Evolutionary conservation across 495 filamentous ascomycete species (phyloP).

Genomic region (Neohortaea acidophila): DNA sequence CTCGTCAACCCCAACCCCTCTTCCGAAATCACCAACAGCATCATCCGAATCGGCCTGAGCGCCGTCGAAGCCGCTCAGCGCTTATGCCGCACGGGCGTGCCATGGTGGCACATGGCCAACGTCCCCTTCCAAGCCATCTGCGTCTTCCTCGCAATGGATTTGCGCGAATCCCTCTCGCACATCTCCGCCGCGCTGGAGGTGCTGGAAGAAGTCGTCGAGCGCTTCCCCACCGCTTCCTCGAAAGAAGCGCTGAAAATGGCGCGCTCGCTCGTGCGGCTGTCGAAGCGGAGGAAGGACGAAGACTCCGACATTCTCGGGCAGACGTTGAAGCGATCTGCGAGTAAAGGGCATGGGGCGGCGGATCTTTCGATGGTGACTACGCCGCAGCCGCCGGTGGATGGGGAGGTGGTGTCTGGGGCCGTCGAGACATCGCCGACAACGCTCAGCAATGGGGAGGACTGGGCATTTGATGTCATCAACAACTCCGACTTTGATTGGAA

Average conservation of each 20-base stretch:
- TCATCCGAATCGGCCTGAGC: conserved; percentile 15
- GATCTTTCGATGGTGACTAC: background rate
- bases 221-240: conserved; percentile 31
- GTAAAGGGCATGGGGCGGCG: background rate
- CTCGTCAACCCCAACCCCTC: conserved; percentile 28
- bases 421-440: conserved; percentile 3
- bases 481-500: conserved; percentile 17
- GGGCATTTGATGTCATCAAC: conserved; percentile 14
- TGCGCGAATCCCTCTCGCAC: conserved; percentile 29
- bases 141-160: conserved; percentile 36
- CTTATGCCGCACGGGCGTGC: conserved; percentile 26
- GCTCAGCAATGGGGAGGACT: conserved; percentile 8
- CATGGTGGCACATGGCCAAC: conserved; percentile 39
- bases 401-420: background rate
- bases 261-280: conserved; percentile 12
- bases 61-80: conserved; percentile 22
- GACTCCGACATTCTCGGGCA: conserved; percentile 8
- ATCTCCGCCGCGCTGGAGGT: conserved; percentile 34
- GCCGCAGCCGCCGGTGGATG: background rate
- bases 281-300: conserved; percentile 16
- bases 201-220: conserved; percentile 28
- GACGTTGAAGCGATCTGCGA: conserved; percentile 10
- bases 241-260: conserved; percentile 37
- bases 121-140: conserved; percentile 40
- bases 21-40: conserved; percentile 18